Evolutionary conservation across 1,139 yeast species (phyloP).

Genomic region (Zygosaccharomyces pseudobailii): DNA sequence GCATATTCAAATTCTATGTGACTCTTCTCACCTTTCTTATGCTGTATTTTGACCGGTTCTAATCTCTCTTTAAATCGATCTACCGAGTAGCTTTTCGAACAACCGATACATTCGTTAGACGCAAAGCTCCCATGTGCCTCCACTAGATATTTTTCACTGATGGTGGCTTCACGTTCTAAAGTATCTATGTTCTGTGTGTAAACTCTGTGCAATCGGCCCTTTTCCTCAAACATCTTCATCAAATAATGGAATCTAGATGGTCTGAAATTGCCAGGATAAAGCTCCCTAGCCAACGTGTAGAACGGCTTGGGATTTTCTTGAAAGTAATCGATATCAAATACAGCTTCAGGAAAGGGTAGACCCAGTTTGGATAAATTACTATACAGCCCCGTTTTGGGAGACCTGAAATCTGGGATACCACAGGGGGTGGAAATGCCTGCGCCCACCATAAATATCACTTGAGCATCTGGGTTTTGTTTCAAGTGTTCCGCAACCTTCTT

Average conservation of each 20-base stretch:
- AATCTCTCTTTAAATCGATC: constrained; percentile 47
- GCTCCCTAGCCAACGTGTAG: constrained; percentile 74
- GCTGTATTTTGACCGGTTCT: constrained; percentile 15
- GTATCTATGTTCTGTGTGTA: constrained; percentile 94
- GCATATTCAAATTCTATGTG: constrained; percentile 42
- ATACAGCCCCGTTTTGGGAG: constrained; percentile 87
- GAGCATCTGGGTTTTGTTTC: constrained; percentile 24
- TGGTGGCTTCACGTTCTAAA: constrained; percentile 79
- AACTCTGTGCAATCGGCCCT: constrained; percentile 56
- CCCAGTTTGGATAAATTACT: constrained; percentile 69
- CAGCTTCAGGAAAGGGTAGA: constrained; percentile 92
- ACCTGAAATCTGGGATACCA: constrained; percentile 92
- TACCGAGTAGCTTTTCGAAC: constrained; percentile 51
- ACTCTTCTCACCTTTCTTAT: constrained; percentile 10
- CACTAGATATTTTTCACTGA: constrained; percentile 56
- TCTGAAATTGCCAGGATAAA: constrained; percentile 79
- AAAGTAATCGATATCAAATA: constrained; percentile 83
- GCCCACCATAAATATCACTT: constrained; percentile 52
- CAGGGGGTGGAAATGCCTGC: constrained; percentile 93
- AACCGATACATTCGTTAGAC: constrained; percentile 72
- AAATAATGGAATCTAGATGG: constrained; percentile 82
- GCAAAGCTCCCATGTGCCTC: constrained; percentile 98
- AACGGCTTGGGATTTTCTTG: constrained; percentile 73
- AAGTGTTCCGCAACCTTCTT: constrained; percentile 20
- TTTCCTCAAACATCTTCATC: constrained; percentile 60